Base-by-base conservation (phyloP, 495 filamentous ascomycete genomes). In the Barbatosphaeria neglecta region DNA sequence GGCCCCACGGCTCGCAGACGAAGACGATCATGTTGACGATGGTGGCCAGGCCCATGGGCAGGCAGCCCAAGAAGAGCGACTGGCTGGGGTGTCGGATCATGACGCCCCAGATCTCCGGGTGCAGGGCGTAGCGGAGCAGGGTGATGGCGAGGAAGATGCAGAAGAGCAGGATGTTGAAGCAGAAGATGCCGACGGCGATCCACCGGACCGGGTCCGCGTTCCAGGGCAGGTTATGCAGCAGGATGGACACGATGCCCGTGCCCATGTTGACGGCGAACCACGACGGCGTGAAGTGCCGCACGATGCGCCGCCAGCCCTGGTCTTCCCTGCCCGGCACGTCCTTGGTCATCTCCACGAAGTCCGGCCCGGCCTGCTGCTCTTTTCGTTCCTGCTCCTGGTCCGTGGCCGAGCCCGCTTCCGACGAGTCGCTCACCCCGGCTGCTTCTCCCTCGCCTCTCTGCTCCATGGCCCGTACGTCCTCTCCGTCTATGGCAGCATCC, bases 151-250 rank as follows among this genome's bases (percentile, higher is more conserved):
- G 49, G 33, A 47, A 52, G 13, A 45, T 33, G 10, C 17, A 20
- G 38, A 52, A 52, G 17, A 54, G 27, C 7, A 89, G 76, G 45
- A 90, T 78, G 51, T 88, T 90, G 47, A 93, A 76, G 62, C 90
- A 85, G 60, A 90, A 90, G 65, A 85, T 90, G 18, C 82, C 80
- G 61, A 90, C 86, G 22, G 90, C 75, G 28, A 90, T 71, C 53
- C 81, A 87, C 33, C 33, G 40, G 1, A 82, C 62, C 70, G 75
- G 76, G 22, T 18, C 5, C 13, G 61, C 73, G 46, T 78, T 73
- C 48, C 75, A 79, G 4, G 78, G 76, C 3, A 82, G 62, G 9
- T 67, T 68, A 50, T 79, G 68, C 3, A 82, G 64, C 8, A 82
- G 63, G 23, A 80, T 73, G 5, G 78, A 78, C 3, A 78, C 74